A percentile compares a stretch with the other conserved stretches of the same genome.
These are phyloP conservation scores for Talaromyces funiculosus DNA, from an alignment of 2,329 filamentous ascomycete genomes.

Conservation along the genomic window DNA sequence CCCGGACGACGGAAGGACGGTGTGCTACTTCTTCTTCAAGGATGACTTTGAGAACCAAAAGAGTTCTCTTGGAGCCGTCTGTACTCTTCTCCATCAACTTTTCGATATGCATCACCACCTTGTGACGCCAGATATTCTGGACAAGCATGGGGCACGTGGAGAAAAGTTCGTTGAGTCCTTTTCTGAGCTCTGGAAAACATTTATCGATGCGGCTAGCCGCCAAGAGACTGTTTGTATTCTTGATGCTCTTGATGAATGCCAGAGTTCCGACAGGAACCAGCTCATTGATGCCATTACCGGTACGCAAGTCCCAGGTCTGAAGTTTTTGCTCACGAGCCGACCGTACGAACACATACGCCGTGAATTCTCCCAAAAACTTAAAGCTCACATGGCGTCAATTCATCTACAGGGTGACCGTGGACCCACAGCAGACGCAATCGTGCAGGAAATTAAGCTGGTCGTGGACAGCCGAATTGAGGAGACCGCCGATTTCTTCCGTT, in stretches of 20 bases:
- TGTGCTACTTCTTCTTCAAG: slow-evolving; percentile 45
- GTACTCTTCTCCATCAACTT: slow-evolving; percentile 36
- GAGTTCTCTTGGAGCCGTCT: slow-evolving; percentile 24
- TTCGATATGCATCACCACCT: slow-evolving; percentile 20
- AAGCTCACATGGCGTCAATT: slow-evolving; percentile 1
- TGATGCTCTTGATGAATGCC: slow-evolving; percentile 39
- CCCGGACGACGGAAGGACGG: slow-evolving; percentile 15
- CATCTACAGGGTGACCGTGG: slow-evolving; percentile 3
- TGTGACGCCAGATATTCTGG: not conserved
- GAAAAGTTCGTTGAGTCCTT: slow-evolving; percentile 18
- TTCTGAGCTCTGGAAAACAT: slow-evolving; percentile 24
- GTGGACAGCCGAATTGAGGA: too few species aligned
- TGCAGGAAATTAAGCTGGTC: too few species aligned
- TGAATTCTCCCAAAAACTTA: slow-evolving; percentile 1
- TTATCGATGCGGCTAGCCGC: slow-evolving; percentile 15
- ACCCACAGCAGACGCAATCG: too few species aligned
- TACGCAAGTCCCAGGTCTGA: slow-evolving; percentile 19
- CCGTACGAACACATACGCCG: slow-evolving; percentile 14
- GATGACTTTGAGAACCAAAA: slow-evolving; percentile 34
- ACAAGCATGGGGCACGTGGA: slow-evolving; percentile 4
- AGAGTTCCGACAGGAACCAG: slow-evolving; percentile 11
- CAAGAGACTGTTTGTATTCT: slow-evolving; percentile 29
- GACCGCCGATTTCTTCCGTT: too few species aligned
- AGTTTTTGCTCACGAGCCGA: slow-evolving; percentile 26
- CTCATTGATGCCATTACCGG: slow-evolving; percentile 18